Conservation (phyloP, 2,329 filamentous ascomycete genomes). For the Nemania bipapillata region DNA sequence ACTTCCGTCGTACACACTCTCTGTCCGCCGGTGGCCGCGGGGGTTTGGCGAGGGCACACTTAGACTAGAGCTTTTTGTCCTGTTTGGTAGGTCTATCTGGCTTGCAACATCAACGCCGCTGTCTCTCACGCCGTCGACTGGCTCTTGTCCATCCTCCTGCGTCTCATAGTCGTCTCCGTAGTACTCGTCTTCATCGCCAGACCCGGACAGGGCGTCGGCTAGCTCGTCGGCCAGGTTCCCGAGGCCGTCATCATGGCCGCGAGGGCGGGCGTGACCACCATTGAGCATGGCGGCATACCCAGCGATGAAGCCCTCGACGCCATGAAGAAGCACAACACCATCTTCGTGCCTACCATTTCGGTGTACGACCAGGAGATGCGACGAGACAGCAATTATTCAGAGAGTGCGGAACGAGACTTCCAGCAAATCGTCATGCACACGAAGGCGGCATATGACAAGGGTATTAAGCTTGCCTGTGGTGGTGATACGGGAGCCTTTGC, state of each 20-base stretch:
- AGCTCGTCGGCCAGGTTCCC: conserved; percentile 85
- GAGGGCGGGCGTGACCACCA: conserved; percentile 58
- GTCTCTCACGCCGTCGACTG: conserved; percentile 52
- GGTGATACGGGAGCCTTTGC: conserved; percentile 65
- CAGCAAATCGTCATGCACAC: conserved; percentile 53
- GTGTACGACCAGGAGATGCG: conserved; percentile 53
- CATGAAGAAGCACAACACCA: conserved; percentile 58
- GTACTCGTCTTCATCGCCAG: conserved; percentile 68
- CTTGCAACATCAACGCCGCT: conserved; percentile 58
- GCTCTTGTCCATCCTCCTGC: conserved; percentile 42
- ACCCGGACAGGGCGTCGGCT: conserved; percentile 76
- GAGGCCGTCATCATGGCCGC: conserved; percentile 65
- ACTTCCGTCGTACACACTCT: conserved; percentile 75
- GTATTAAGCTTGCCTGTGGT: conserved; percentile 63
- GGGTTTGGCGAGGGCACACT: conserved; percentile 57
- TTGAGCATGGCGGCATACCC: conserved; percentile 60
- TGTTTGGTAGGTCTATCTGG: conserved; percentile 46
- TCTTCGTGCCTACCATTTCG: conserved; percentile 65
- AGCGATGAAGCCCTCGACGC: conserved; percentile 56
- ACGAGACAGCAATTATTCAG: conserved; percentile 2
- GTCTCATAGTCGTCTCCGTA: conserved; percentile 56
- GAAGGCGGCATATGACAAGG: conserved; percentile 58
- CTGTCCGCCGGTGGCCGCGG: conserved; percentile 62
- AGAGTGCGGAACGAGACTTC: conserved; percentile 46
- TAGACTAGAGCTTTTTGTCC: conserved; percentile 56